Conservation (phyloP, 352 stramenopile species). For the Detonula confervacea region DNA sequence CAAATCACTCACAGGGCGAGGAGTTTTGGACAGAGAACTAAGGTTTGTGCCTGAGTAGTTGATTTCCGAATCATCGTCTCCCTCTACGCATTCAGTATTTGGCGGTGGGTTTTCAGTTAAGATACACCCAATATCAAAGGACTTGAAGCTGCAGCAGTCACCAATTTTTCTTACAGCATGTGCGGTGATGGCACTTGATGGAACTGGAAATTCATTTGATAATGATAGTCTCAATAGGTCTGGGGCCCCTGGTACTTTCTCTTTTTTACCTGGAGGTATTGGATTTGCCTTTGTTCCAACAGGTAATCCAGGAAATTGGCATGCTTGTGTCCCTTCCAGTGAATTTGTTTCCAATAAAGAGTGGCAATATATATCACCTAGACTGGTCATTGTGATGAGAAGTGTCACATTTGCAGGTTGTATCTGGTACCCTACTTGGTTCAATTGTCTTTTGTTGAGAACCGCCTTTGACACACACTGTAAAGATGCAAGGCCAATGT, state of each 20-base stretch:
- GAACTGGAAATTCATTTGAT: conserved; percentile 48
- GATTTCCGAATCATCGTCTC: neutral
- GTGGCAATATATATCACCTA: conserved; percentile 76
- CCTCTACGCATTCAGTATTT: neutral
- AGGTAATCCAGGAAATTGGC: conserved; percentile 33
- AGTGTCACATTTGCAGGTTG: conserved; percentile 43
- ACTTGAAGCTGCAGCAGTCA: conserved; percentile 12
- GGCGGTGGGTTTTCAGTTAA: neutral
- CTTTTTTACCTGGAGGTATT: conserved; percentile 11
- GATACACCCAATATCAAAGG: conserved; percentile 19
- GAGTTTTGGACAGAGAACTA: neutral
- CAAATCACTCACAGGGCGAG: conserved; percentile 8
- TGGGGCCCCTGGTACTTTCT: neutral
- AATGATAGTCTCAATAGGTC: conserved; percentile 29
- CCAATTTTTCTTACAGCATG: conserved; percentile 3
- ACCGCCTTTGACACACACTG: conserved; percentile 25
- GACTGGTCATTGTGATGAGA: conserved; percentile 68
- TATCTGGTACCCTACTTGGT: conserved; percentile 36
- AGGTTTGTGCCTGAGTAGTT: neutral
- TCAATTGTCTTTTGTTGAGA: conserved; percentile 19
- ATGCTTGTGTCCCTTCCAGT: conserved; percentile 22
- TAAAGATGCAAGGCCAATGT: conserved; percentile 64
- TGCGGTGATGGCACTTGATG: conserved; percentile 42
- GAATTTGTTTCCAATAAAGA: conserved; percentile 61
- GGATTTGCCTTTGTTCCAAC: conserved; percentile 41